Conservation (phyloP, 768 basidiomycete species). For the Amanita phalloides region DNA sequence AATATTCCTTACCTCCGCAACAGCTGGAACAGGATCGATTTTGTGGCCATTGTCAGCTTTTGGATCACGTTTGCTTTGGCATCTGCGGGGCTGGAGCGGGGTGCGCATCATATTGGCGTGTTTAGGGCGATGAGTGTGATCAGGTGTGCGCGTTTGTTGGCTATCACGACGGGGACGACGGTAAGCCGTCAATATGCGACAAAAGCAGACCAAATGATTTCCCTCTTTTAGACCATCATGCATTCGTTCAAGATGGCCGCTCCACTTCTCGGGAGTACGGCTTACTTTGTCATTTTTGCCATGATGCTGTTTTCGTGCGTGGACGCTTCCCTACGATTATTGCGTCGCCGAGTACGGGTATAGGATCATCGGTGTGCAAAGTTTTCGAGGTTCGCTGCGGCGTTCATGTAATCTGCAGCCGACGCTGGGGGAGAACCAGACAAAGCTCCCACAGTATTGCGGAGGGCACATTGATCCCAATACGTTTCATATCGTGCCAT, state of each 20-base stretch:
- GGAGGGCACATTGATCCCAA: slow-evolving; percentile 69
- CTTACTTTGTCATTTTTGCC: slow-evolving; percentile 88
- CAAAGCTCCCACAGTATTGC: slow-evolving; percentile 49
- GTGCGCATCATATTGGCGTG: slow-evolving; percentile 64
- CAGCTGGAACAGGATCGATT: slow-evolving; percentile 87
- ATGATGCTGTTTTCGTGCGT: slow-evolving; percentile 80
- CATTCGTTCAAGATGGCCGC: slow-evolving; percentile 84
- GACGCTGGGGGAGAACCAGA: slow-evolving; percentile 39
- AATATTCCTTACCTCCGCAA: slow-evolving; percentile 86
- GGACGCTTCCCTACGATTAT: neutral
- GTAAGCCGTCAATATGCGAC: slow-evolving; percentile 30
- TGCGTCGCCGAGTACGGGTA: neutral
- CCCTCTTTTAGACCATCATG: slow-evolving; percentile 55
- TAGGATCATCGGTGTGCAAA: slow-evolving; percentile 89
- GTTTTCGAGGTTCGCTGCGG: slow-evolving; percentile 79
- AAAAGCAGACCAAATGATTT: slow-evolving; percentile 4
- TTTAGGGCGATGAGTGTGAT: slow-evolving; percentile 87
- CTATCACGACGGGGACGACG: slow-evolving; percentile 87
- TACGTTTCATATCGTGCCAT: slow-evolving; percentile 35
- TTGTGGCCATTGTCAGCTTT: slow-evolving; percentile 75
- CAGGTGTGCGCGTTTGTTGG: slow-evolving; percentile 69
- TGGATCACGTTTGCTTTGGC: slow-evolving; percentile 80
- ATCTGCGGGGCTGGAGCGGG: slow-evolving; percentile 54
- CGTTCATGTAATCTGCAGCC: slow-evolving; percentile 50
- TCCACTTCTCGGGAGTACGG: slow-evolving; percentile 81